Conservation (phyloP, 768 basidiomycete species). For the Lanmaoa rubissima region DNA sequence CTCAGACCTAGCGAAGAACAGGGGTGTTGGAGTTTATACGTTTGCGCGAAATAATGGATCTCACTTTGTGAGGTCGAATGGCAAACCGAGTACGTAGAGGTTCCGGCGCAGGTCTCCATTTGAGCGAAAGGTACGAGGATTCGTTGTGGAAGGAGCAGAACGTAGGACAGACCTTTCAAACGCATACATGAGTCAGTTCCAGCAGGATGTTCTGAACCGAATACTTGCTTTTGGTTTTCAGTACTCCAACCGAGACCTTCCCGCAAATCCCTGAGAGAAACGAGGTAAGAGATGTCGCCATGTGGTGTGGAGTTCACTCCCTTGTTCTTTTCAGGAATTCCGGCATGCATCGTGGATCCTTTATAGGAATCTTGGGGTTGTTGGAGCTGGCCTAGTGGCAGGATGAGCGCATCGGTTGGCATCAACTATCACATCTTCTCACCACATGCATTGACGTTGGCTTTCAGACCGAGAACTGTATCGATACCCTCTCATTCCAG, state of each 20-base stretch:
- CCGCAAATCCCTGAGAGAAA: conserved; percentile 9
- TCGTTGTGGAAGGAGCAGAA: neutral
- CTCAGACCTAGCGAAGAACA: conserved; percentile 39
- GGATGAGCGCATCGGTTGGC: neutral
- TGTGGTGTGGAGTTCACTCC: neutral
- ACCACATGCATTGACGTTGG: conserved; percentile 7
- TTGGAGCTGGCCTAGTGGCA: conserved; percentile 10
- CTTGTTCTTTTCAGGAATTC: conserved; percentile 5
- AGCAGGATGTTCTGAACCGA: neutral
- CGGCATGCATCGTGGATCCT: neutral
- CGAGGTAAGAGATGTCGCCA: conserved; percentile 5
- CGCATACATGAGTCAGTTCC: conserved; percentile 21
- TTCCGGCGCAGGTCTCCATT: conserved; percentile 59
- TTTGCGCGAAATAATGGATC: conserved; percentile 13
- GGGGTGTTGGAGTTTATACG: neutral
- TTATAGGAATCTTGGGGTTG: conserved; percentile 7
- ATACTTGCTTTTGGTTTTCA: conserved; percentile 54
- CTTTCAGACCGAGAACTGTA: neutral
- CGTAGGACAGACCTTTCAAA: conserved; percentile 39
- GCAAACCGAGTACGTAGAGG: conserved; percentile 80
- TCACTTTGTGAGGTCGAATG: conserved; percentile 78
- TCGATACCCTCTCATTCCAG: neutral
- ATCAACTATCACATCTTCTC: neutral
- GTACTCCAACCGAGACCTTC: conserved; percentile 47
- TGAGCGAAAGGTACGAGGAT: conserved; percentile 17